Evolutionary conservation across 345 rosid genomes (phyloP), one percentile per base, ranked within the genome.

Genomic region (Trapa bicornis): DNA sequence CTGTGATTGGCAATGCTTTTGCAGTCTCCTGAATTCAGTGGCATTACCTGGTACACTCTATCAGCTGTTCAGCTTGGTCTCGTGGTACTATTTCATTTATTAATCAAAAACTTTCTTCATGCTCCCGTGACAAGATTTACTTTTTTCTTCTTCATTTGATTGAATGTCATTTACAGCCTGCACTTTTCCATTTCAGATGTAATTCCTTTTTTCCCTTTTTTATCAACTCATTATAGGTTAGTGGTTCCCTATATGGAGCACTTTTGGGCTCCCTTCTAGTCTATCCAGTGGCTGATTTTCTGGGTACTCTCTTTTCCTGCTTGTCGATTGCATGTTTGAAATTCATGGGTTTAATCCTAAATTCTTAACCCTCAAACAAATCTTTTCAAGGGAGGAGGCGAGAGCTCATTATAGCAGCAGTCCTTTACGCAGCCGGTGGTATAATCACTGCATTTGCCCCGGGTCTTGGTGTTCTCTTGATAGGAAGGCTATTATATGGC

Each of bases 211-310:
- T 22, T 6, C 47, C 47, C 37, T 16, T 37, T 22, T 6, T 16
- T 57, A 65, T 58, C 6, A n/a, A 71, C 39, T 33, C 41, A 47
- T 45, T 65, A 22, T 80, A 93, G 97, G 98, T 93, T 67, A 93
- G 98, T 65, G 96, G 97, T 66, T 90, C 98, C 47, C 92, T 93
- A 22, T 93, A 93, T 74, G 98, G 98, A 74, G 97, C 98, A 48
- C 96, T 93, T 76, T 75, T 88, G 72, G 94, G 98, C 58, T 93
- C 97, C 67, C 70, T 86, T 73, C 84, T 89, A 63, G 96, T 81
- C 73, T 93, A 88, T 75, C 94, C 96, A 35, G 75, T 87, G 77
- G 84, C 97, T 41, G 98, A 93, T 77, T 90, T 90, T 77, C 89
- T 90, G 33, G 98, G 98, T 83, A 83, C 75, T 52, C 77, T 68